These are phyloP conservation scores for Cladosporium phlei DNA, from an alignment of 2,329 filamentous ascomycete genomes.

Conservation along the genomic window DNA sequence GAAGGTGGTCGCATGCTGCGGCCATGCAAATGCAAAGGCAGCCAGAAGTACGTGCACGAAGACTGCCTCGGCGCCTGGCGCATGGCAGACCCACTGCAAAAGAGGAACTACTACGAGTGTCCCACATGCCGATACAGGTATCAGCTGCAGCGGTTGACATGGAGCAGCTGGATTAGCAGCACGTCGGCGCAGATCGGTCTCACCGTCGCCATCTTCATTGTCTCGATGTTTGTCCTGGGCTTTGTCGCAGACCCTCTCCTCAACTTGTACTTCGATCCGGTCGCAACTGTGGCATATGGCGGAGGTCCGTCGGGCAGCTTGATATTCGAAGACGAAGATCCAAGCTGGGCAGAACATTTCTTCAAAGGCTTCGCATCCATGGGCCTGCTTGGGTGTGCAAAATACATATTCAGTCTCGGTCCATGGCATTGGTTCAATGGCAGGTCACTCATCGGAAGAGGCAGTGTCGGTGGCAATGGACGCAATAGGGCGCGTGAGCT, in stretches of 20 bases:
- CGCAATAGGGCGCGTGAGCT: conserved; percentile 73
- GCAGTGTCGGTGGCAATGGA: conserved; percentile 57
- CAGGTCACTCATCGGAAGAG: conserved; percentile 47
- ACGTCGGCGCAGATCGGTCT: conserved; percentile 61
- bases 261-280: conserved; percentile 77
- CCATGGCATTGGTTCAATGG: conserved; percentile 75
- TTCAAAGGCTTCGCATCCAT: conserved; percentile 85
- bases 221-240: conserved; percentile 74
- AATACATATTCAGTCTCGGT: conserved; percentile 68
- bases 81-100: conserved; percentile 61
- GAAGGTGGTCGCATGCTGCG: conserved; percentile 75
- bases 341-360: conserved; percentile 77
- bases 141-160: conserved; percentile 69
- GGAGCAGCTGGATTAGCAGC: conserved; percentile 58
- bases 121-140: conserved; percentile 85
- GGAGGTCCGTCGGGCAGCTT: conserved; percentile 29
- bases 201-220: conserved; percentile 66
- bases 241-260: conserved; percentile 92
- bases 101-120: conserved; percentile 77
- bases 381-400: conserved; percentile 78
- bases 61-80: conserved; percentile 82
- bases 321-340: conserved; percentile 45
- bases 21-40: conserved; percentile 90
- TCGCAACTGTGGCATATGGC: conserved; percentile 35
- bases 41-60: conserved; percentile 90